A percentile compares a stretch with the other conserved stretches of the same genome.
Evolutionary conservation across 352 stramenopile species (phyloP).

Genomic region (Pythium volutum): DNA sequence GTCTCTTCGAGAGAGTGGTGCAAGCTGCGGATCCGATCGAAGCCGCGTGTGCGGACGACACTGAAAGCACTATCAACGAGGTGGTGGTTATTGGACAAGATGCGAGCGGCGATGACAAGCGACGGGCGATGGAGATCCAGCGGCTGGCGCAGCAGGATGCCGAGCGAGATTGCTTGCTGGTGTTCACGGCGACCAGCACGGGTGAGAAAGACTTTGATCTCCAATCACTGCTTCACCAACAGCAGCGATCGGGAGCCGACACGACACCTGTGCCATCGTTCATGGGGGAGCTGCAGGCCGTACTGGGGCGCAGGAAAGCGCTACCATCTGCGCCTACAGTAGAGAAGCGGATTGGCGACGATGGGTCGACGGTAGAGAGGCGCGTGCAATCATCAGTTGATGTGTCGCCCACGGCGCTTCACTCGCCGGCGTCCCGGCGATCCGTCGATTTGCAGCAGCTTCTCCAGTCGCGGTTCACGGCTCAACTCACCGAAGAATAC

Average conservation of each 20-base stretch:
- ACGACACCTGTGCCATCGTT: constrained; percentile 30
- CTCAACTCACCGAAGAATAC: constrained; percentile 13
- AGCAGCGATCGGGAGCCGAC: constrained; percentile 16
- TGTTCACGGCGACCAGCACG: constrained; percentile 76
- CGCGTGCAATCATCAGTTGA: neutral
- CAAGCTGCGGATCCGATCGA: neutral
- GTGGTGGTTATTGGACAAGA: neutral
- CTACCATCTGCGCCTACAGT: constrained; percentile 23
- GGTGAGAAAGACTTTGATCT: constrained; percentile 67
- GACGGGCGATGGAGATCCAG: neutral
- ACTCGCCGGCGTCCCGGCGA: neutral
- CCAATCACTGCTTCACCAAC: constrained; percentile 33
- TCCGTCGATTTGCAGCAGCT: constrained; percentile 24
- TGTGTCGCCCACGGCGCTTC: neutral
- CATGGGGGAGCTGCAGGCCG: constrained; percentile 48
- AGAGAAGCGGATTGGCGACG: constrained; percentile 46
- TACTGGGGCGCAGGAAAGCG: constrained; percentile 44
- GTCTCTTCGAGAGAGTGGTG: constrained; percentile 14
- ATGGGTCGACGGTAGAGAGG: constrained; percentile 2
- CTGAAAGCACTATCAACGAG: neutral
- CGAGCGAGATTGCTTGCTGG: constrained; percentile 32
- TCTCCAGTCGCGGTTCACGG: constrained; percentile 18
- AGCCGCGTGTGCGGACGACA: too few species aligned
- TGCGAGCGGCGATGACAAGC: neutral
- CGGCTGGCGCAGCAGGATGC: constrained; percentile 1